A percentile compares a stretch with the other conserved stretches of the same genome.
Evolutionary conservation across 305 asterid genomes (phyloP).

Genomic region (Plantago coronopus): DNA sequence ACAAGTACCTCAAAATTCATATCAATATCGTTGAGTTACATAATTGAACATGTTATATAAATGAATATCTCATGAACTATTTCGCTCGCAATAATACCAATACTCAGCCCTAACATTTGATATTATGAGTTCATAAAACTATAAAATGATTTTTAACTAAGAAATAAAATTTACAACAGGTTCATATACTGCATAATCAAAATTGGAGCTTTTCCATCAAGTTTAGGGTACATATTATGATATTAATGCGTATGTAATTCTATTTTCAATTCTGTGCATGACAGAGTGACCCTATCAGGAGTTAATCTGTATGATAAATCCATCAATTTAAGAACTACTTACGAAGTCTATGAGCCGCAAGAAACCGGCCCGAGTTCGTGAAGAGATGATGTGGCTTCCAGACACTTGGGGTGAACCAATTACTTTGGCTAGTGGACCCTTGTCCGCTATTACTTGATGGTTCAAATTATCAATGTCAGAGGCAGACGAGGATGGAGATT

Average conservation of each 20-base stretch:
- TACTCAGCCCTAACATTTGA: not conserved
- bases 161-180: not conserved
- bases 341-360: constrained; percentile 43
- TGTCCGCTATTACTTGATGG: constrained; percentile 64
- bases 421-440: constrained; percentile 53
- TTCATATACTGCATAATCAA: not conserved
- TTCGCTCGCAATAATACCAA: not conserved
- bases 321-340: constrained; percentile 28
- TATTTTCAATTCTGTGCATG: not conserved
- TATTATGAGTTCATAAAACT: not conserved
- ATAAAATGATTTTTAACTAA: not conserved
- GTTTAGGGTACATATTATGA: not conserved
- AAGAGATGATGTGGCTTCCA: constrained; percentile 46
- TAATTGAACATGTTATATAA: not conserved
- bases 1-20: too few relatives aligned
- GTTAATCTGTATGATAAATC: constrained; percentile 10
- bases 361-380: constrained; percentile 43
- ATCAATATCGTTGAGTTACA: not conserved
- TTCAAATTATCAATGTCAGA: constrained; percentile 95
- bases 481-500: constrained; percentile 98
- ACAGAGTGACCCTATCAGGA: not conserved
- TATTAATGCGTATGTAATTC: not conserved
- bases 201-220: not conserved
- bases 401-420: constrained; percentile 57
- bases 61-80: not conserved